Evolutionary conservation across 345 rosid species (phyloP).

Genomic region (Melaleuca alternifolia): DNA sequence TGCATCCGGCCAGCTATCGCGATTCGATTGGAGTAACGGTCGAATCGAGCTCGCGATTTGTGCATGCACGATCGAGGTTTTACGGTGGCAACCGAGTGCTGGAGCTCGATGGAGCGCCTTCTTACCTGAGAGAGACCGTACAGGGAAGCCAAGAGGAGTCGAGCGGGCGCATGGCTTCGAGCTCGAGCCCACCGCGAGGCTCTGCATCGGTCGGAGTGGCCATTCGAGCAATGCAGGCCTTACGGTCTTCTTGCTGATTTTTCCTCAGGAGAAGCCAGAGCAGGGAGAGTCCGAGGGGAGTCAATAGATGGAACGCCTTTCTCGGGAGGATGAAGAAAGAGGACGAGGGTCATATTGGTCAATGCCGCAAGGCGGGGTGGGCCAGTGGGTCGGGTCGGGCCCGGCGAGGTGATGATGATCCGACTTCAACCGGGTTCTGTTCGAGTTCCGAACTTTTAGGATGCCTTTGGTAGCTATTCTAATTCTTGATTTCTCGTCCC

Average conservation of each 20-base stretch:
- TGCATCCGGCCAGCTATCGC: not conserved
- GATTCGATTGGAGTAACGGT: not conserved
- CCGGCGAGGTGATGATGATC: not conserved
- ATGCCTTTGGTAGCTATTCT: not conserved
- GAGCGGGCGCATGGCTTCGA: constrained; percentile 10
- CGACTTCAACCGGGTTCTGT: not conserved
- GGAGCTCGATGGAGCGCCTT: not conserved
- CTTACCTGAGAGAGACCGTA: constrained; percentile 7
- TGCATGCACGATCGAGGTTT: not conserved
- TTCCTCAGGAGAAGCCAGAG: not conserved
- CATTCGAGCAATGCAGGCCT: not conserved
- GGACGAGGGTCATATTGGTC: not conserved
- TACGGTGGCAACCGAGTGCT: not conserved
- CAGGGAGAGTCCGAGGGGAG: not conserved
- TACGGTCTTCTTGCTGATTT: not conserved
- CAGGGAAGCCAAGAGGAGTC: constrained; percentile 13
- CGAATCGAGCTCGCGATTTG: not conserved
- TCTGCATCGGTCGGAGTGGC: not conserved
- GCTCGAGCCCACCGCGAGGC: not conserved
- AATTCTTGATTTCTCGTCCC: too few species aligned
- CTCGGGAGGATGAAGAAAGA: not conserved
- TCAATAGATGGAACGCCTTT: not conserved
- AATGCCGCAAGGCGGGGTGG: too few species aligned
- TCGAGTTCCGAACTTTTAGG: not conserved
- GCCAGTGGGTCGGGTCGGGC: not conserved